Percentiles rank a stretch among this genome's conserved stretches.
phyloP scores from a whole-genome alignment of 768 basidiomycete species.

The Suillus tomentosus region DNA sequence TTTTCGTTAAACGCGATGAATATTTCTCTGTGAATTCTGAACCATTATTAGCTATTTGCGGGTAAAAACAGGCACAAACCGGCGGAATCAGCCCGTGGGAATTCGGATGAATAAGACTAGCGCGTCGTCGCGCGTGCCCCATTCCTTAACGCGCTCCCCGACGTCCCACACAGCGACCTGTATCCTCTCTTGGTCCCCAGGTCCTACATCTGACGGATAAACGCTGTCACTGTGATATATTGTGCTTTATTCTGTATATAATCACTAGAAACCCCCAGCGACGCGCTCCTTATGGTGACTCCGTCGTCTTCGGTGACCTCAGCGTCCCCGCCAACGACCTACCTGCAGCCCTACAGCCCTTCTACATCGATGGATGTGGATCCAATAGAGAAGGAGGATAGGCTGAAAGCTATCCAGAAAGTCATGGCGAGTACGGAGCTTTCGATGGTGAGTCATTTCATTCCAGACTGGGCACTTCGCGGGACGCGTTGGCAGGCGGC shows the following conservation, averaged over 20 bases:
- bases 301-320: constrained; percentile 83
- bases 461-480: constrained; percentile 22
- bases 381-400: constrained; percentile 53
- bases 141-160: constrained; percentile 41
- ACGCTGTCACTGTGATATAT: constrained; percentile 20
- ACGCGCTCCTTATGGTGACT: constrained; percentile 63
- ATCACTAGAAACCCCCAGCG: constrained; percentile 15
- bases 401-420: constrained; percentile 71
- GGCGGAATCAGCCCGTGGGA: constrained; percentile 31
- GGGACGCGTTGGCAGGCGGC: constrained; percentile 50
- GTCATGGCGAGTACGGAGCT: constrained; percentile 79
- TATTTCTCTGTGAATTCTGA: constrained; percentile 14
- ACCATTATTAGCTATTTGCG: constrained; percentile 19
- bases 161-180: constrained; percentile 40
- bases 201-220: constrained; percentile 10
- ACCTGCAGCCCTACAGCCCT: constrained; percentile 48
- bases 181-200: constrained; percentile 36
- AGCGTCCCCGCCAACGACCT: constrained; percentile 73
- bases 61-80: constrained; percentile 19
- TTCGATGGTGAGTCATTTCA: constrained; percentile 65
- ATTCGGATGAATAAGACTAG: constrained; percentile 39
- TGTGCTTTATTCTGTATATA: constrained; percentile 22
- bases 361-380: constrained; percentile 44
- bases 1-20: constrained; percentile 18
- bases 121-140: constrained; percentile 37